Evolutionary conservation across 140 eudicot genomes (phyloP).

Genomic region (Bidens hawaiensis): DNA sequence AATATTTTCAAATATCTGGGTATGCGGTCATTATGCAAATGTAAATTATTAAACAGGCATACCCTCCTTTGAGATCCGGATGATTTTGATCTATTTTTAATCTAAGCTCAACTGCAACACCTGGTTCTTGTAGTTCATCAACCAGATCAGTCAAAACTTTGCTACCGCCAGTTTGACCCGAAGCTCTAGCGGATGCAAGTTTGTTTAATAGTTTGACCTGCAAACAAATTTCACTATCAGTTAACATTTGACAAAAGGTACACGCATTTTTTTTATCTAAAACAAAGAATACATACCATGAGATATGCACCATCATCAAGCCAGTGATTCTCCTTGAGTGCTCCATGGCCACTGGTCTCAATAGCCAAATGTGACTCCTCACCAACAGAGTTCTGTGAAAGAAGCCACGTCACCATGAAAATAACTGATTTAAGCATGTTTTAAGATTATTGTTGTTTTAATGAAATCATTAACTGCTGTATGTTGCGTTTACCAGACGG

Average conservation of each 20-base stretch:
- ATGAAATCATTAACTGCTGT: neutral
- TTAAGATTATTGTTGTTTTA: neutral
- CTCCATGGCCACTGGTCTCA: conserved; percentile 98
- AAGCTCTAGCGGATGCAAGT: conserved; percentile 96
- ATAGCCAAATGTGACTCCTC: conserved; percentile 94
- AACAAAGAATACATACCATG: too few relatives aligned
- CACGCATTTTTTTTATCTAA: too few relatives aligned
- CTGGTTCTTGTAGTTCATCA: conserved; percentile 88
- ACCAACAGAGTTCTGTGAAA: conserved; percentile 71
- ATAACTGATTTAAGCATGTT: neutral
- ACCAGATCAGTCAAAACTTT: conserved; percentile 92
- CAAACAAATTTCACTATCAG: too few relatives aligned
- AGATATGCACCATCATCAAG: too few relatives aligned
- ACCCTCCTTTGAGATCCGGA: conserved; percentile 90
- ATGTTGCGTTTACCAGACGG: conserved; percentile 52
- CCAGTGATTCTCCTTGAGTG: conserved; percentile 75
- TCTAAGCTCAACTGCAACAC: conserved; percentile 81
- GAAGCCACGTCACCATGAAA: conserved; percentile 9
- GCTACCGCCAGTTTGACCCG: conserved; percentile 81
- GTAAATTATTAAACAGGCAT: conserved; percentile 24
- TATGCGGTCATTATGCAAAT: neutral
- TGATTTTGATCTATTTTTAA: conserved; percentile 84
- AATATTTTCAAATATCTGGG: neutral
- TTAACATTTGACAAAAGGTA: too few relatives aligned
- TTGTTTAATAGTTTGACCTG: conserved; percentile 93